These are phyloP conservation scores for Cerrena zonata DNA, from an alignment of 1,284 basidiomycete species.

Conservation along the genomic window DNA sequence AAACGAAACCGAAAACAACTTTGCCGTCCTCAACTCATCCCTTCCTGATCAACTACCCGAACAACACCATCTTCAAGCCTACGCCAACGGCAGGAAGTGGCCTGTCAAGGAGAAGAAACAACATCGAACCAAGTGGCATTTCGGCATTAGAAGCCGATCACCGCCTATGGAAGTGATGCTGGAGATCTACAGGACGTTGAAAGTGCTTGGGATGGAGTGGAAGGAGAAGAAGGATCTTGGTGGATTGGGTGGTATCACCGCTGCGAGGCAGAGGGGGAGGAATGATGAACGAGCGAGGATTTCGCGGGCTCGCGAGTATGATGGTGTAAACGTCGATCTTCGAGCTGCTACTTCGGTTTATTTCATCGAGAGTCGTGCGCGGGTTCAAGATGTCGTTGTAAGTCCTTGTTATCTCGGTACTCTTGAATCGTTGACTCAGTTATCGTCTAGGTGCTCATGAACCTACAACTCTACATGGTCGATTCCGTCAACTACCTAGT, in stretches of 20 bases:
- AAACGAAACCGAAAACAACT: conserved; percentile 52
- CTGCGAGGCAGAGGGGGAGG: conserved; percentile 12
- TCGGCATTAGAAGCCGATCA: conserved; percentile 90
- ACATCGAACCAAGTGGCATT: conserved; percentile 88
- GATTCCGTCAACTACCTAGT: conserved; percentile 95
- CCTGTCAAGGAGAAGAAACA: conserved; percentile 55
- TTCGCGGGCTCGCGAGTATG: conserved; percentile 57
- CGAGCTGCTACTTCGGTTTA: conserved; percentile 74
- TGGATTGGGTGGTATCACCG: conserved; percentile 49
- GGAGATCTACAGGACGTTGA: conserved; percentile 92
- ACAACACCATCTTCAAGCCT: conserved; percentile 55
- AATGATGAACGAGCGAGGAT: conserved; percentile 41
- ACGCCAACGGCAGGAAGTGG: conserved; percentile 54
- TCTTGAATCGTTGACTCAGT: neutral
- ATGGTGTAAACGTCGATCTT: conserved; percentile 61
- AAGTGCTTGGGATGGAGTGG: conserved; percentile 96
- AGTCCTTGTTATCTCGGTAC: neutral
- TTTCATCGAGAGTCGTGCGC: conserved; percentile 89
- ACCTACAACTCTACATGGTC: conserved; percentile 92
- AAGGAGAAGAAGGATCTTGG: conserved; percentile 74
- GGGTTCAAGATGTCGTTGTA: conserved; percentile 87
- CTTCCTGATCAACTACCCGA: conserved; percentile 57
- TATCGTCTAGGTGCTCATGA: conserved; percentile 79
- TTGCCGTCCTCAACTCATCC: conserved; percentile 81
- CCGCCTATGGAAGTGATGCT: conserved; percentile 99